These are phyloP conservation scores for Calycina herbarum DNA, from an alignment of 2,329 filamentous ascomycete species.

Conservation along the genomic window DNA sequence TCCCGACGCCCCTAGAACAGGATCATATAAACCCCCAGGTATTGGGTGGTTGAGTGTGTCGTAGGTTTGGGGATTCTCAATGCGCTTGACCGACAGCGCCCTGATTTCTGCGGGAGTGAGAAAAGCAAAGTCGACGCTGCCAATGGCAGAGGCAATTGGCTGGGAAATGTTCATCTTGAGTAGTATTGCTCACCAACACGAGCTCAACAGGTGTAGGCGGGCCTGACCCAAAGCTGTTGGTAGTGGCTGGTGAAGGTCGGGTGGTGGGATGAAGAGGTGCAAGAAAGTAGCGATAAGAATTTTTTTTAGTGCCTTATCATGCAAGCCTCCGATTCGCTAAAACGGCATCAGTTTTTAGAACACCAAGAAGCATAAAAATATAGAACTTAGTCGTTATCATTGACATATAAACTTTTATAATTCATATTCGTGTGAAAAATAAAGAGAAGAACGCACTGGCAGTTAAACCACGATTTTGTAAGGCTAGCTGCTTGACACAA, in stretches of 20 bases:
- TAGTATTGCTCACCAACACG: slow-evolving; percentile 16
- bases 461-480: too few species aligned
- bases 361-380: not conserved
- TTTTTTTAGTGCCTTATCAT: slow-evolving; percentile 1
- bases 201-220: not conserved
- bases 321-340: not conserved
- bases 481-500: too few species aligned
- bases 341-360: not conserved
- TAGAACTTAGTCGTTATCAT: not conserved
- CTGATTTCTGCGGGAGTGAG: slow-evolving; percentile 81
- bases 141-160: slow-evolving; percentile 79
- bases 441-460: not conserved
- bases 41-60: slow-evolving; percentile 88
- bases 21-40: slow-evolving; percentile 88
- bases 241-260: not conserved
- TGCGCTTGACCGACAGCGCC: slow-evolving; percentile 87
- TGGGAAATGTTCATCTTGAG: slow-evolving; percentile 69
- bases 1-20: slow-evolving; percentile 85
- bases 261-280: not conserved
- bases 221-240: slow-evolving; percentile 2
- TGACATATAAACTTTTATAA: too few species aligned
- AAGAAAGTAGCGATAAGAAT: slow-evolving; percentile 8
- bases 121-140: slow-evolving; percentile 86
- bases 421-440: too few species aligned
- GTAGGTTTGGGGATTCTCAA: slow-evolving; percentile 92